Evolutionary conservation across 1,139 yeast species (phyloP).

Genomic region (Debaryomycetaceae sp.): DNA sequence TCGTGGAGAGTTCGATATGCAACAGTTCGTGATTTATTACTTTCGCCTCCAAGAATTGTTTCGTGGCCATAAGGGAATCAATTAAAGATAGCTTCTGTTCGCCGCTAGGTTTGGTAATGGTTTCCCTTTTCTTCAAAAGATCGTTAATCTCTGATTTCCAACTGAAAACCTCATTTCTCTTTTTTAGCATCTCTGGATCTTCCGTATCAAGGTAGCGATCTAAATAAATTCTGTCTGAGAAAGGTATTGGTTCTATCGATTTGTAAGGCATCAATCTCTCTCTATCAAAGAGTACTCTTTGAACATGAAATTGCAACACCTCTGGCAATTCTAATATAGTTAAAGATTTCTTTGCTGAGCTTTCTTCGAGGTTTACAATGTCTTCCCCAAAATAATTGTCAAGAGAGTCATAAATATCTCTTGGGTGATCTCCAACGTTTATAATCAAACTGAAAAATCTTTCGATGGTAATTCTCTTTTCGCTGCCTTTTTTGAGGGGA

Average conservation of each 20-base stretch:
- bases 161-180: conserved; percentile 55
- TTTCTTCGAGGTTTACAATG: conserved; percentile 65
- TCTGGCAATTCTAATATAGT: conserved; percentile 73
- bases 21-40: conserved; percentile 20
- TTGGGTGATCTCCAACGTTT: conserved; percentile 84
- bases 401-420: conserved; percentile 83
- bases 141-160: conserved; percentile 59
- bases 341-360: conserved; percentile 67
- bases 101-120: conserved; percentile 41
- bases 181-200: conserved; percentile 50
- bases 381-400: conserved; percentile 83
- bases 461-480: conserved; percentile 69
- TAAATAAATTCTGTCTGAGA: conserved; percentile 71
- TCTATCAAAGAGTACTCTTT: conserved; percentile 86
- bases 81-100: conserved; percentile 49
- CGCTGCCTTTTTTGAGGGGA: conserved; percentile 34
- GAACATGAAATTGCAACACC: conserved; percentile 86
- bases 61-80: conserved; percentile 48
- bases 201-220: conserved; percentile 83
- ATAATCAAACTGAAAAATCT: conserved; percentile 78
- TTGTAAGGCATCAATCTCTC: conserved; percentile 72
- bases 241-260: conserved; percentile 77
- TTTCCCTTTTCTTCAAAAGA: conserved; percentile 40
- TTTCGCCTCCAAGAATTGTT: conserved; percentile 48
- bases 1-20: conserved; percentile 30